phyloP scores from a whole-genome alignment of 768 basidiomycete species.

The Suillus cothurnatus region DNA sequence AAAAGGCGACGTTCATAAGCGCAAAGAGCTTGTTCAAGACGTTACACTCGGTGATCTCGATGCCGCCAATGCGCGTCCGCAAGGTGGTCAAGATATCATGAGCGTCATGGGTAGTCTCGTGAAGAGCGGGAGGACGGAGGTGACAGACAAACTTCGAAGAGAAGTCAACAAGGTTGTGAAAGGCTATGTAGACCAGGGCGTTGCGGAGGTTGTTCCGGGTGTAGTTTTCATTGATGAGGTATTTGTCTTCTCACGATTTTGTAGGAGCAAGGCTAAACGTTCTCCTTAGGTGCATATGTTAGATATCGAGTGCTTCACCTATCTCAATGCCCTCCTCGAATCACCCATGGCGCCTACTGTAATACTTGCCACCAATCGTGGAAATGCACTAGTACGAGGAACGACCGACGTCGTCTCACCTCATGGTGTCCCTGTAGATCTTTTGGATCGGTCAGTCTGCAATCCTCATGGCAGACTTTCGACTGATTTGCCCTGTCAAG shows the following conservation, averaged over 20 bases:
- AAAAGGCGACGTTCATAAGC: constrained; percentile 95
- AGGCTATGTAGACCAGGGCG: constrained; percentile 96
- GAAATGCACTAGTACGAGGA: constrained; percentile 89
- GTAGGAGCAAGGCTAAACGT: constrained; percentile 9
- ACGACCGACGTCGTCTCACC: constrained; percentile 90
- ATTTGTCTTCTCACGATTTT: constrained; percentile 21
- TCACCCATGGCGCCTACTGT: constrained; percentile 98
- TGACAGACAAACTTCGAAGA: constrained; percentile 92
- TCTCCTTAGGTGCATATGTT: constrained; percentile 91
- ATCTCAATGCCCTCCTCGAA: constrained; percentile 93
- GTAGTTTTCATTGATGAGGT: constrained; percentile 99
- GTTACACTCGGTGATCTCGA: constrained; percentile 95
- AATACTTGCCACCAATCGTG: constrained; percentile 94
- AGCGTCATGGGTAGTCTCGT: constrained; percentile 93
- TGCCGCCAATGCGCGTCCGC: constrained; percentile 94
- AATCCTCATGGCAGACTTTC: constrained; percentile 1
- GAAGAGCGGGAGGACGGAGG: constrained; percentile 91
- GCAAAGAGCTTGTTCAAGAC: constrained; percentile 94
- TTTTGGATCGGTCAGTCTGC: constrained; percentile 77
- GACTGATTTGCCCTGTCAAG: constrained; percentile 36
- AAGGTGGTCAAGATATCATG: constrained; percentile 98
- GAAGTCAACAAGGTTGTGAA: constrained; percentile 99
- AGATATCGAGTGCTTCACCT: constrained; percentile 99
- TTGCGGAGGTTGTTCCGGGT: constrained; percentile 96
- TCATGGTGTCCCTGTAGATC: constrained; percentile 92